phyloP scores from a whole-genome alignment of 116 monocot species.

The Cymodocea nodosa region DNA sequence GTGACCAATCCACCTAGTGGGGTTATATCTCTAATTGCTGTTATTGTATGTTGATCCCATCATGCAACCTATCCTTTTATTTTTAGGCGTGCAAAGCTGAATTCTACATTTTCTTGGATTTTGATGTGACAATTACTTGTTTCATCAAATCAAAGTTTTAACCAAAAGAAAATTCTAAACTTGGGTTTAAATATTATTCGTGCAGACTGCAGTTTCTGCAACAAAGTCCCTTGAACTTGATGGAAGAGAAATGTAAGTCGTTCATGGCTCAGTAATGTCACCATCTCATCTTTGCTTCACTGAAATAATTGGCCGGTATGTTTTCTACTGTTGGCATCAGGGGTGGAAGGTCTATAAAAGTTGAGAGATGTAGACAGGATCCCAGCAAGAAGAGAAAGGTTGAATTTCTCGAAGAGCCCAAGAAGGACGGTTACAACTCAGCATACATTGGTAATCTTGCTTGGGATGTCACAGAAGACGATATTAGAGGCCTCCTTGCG shows the following conservation, averaged over 20 bases:
- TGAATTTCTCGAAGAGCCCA: slow-evolving; percentile 35
- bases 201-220: background rate
- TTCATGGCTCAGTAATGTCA: no score
- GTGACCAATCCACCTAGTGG: no score
- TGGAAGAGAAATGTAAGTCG: slow-evolving; percentile 1
- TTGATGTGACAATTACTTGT: no score
- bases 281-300: no score
- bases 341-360: slow-evolving; percentile 45
- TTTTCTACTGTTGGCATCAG: slow-evolving; percentile 7
- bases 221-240: background rate
- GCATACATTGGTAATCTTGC: slow-evolving; percentile 60
- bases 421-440: slow-evolving; percentile 37
- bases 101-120: no score
- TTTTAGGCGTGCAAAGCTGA: no score
- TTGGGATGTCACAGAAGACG: slow-evolving; percentile 57
- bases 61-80: no score
- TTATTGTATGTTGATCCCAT: no score
- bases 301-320: no score
- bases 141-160: no score
- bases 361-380: slow-evolving; percentile 52
- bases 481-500: slow-evolving; percentile 30
- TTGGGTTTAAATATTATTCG: background rate
- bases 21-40: no score
- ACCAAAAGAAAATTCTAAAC: no score
- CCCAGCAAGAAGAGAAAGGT: slow-evolving; percentile 34